Base-by-base conservation (phyloP, 805 yeast genomes). In the Saccharomycopsis microspora region DNA sequence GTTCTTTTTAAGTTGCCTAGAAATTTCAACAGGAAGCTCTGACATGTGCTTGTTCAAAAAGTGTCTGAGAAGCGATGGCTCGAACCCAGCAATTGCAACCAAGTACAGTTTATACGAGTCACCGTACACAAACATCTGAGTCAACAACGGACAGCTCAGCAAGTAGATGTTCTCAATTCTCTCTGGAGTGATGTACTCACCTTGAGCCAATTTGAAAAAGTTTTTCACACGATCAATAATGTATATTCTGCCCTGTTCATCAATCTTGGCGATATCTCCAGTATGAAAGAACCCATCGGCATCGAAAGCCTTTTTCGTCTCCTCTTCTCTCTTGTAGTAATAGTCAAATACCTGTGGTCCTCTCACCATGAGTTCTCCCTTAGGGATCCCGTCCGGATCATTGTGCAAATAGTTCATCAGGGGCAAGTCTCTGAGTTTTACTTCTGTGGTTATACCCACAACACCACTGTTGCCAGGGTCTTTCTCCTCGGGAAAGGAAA, bases 141-240 rank as follows among this genome's bases (percentile, higher is more conserved):
- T 55, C 31, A 71, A 53, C 38, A 63, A 51, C 3, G 75, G 65
- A 53, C 67, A 64, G 7, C 60, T 59, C 1, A 77, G 62, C 37
- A 75, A 60, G 58, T 79, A 78, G 19, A 63, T 63, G 57, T 75
- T 76, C 56, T 80, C 85, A 53, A 80, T 72, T 59, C 70, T 74
- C 58, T 80, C 85, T n/a, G 85, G 85, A 3, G 82, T 74, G 39
- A 80, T 71, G 58, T 78, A 80, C 62, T 71, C 76, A 41, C 76
- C 76, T 57, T 71, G 76, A 2, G 74, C 64, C 42, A 72, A 62
- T 64, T 75, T 75, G 66, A 74, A 75, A 62, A 75, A 74, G 56
- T 75, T 75, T 65, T 75, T 75, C 36, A 74, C 76, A 48, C 80
- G 64, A 57, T 75, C 80, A 55, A 75, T 68, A 48, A 79, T 76